A percentile compares a stretch with the other conserved stretches of the same genome.
These are phyloP conservation scores for Ogataea populi-albae DNA, from an alignment of 805 yeast genomes.

Conservation along the genomic window DNA sequence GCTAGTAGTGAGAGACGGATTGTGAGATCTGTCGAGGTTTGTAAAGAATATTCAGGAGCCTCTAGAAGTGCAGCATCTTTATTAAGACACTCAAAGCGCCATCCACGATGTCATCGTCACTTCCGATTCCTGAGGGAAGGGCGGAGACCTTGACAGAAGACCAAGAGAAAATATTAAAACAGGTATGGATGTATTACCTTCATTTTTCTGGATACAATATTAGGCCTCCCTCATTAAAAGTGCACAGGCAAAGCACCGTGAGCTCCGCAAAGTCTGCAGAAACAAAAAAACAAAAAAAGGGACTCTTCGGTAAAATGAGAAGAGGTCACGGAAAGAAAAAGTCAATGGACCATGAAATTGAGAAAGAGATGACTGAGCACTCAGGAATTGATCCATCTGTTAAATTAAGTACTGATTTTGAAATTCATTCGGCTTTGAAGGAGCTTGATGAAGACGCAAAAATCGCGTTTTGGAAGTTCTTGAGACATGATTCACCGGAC, in stretches of 20 bases:
- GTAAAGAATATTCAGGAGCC: no score
- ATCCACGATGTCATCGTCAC: no score
- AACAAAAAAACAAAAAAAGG: slow-evolving; percentile 32
- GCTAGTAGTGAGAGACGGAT: no score
- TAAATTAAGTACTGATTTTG: slow-evolving; percentile 30
- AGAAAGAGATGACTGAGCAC: slow-evolving; percentile 21
- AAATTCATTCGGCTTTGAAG: slow-evolving; percentile 48
- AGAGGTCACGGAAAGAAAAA: slow-evolving; percentile 25
- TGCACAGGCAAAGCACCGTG: slow-evolving; percentile 20
- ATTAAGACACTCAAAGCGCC: no score
- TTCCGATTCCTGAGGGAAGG: slow-evolving; percentile 37
- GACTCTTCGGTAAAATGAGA: slow-evolving; percentile 28
- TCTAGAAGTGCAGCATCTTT: no score
- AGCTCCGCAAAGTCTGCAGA: slow-evolving; percentile 29
- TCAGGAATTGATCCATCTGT: slow-evolving; percentile 28
- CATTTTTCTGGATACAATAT: slow-evolving; percentile 52
- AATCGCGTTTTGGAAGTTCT: slow-evolving; percentile 53
- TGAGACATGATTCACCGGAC: slow-evolving; percentile 81
- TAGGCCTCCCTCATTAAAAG: slow-evolving; percentile 14
- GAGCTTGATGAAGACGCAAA: slow-evolving; percentile 53
- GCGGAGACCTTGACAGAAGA: slow-evolving; percentile 46
- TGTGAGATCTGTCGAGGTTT: no score
- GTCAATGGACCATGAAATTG: slow-evolving; percentile 21
- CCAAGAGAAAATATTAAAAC: slow-evolving; percentile 64
- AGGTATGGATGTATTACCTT: slow-evolving; percentile 65